These are phyloP conservation scores for Teunomyces cretensis DNA, from an alignment of 805 yeast species.

Conservation along the genomic window DNA sequence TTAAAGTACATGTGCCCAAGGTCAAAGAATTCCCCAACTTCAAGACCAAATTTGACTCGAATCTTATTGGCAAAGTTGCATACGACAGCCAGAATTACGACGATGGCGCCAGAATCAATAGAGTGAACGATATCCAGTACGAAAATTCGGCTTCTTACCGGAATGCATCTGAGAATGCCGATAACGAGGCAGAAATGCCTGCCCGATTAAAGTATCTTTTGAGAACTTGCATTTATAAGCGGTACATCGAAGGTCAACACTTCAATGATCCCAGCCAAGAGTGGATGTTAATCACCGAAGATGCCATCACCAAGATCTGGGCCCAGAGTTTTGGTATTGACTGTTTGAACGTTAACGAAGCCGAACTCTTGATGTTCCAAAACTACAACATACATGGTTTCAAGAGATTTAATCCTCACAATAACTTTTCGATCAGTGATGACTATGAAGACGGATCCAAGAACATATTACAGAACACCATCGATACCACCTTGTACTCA, in stretches of 20 bases:
- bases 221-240: slow-evolving; percentile 58
- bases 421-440: slow-evolving; percentile 22
- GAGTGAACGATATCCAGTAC: slow-evolving; percentile 25
- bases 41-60: slow-evolving; percentile 35
- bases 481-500: slow-evolving; percentile 33
- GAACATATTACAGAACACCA: slow-evolving; percentile 27
- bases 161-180: slow-evolving; percentile 24
- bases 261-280: slow-evolving; percentile 22
- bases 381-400: slow-evolving; percentile 34
- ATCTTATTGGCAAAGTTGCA: slow-evolving; percentile 15
- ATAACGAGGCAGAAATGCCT: slow-evolving; percentile 48
- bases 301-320: slow-evolving; percentile 53
- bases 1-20: slow-evolving; percentile 45
- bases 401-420: slow-evolving; percentile 26
- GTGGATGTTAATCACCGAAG: slow-evolving; percentile 68
- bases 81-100: slow-evolving; percentile 5
- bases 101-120: slow-evolving; percentile 5
- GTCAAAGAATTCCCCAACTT: slow-evolving; percentile 51
- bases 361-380: slow-evolving; percentile 42
- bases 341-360: slow-evolving; percentile 51
- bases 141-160: slow-evolving; percentile 27
- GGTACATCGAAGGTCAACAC: slow-evolving; percentile 38
- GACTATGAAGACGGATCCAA: slow-evolving; percentile 19
- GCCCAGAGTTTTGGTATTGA: slow-evolving; percentile 52
- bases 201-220: slow-evolving; percentile 52